Base-by-base conservation (phyloP, 164 flowering plant genomes). In the Berberis vulgaris region DNA sequence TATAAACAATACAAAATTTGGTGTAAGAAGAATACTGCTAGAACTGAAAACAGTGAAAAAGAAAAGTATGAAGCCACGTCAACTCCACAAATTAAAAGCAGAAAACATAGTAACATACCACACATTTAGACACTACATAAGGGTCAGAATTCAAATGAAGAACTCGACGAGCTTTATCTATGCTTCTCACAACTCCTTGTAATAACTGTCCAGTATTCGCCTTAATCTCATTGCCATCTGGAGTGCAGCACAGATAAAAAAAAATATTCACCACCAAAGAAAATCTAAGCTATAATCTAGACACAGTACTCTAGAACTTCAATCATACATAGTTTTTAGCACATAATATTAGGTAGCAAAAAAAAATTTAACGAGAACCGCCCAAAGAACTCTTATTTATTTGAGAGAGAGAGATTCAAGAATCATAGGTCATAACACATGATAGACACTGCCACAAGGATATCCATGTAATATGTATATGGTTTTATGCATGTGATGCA, bases 151-250 rank as follows among this genome's bases (percentile, higher is more conserved):
- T 81, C 71, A 91, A 39, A 76, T 86, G 73, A 68, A 95, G 79
- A 67, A 89, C 89, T 75, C 83, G 84, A 41, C 91, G 88, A 65
- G 67, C 65, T 76, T 78, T 89, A 71, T 95, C 99, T 72, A 89
- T 69, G 65, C 79, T 85, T 72, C 71, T 79, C 49, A 95, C 88
- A 62, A 87, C 78, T 45, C 96, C 96, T 75, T 91, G 94, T 38
- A 91, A 40, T 58, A 86, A 82, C 59, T 84, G 83, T 55, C 96
- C 92, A 57, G 60, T 53, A 6, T 63, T 75, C 64, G 81, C 61
- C 64, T 83, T 81, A 60, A 56, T 40, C 41, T 76, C 84, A 54
- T 61, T 47, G 10, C 60, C 62, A 52, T 69, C 98, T 93, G 78
- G 64, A 61, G 56, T 43, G 9, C 3, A 49, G 49, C 13, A 7